Evolutionary conservation across 208 protist genomes (phyloP), one percentile per base, ranked within the genome.

Genomic region (Leishmania turanica): DNA sequence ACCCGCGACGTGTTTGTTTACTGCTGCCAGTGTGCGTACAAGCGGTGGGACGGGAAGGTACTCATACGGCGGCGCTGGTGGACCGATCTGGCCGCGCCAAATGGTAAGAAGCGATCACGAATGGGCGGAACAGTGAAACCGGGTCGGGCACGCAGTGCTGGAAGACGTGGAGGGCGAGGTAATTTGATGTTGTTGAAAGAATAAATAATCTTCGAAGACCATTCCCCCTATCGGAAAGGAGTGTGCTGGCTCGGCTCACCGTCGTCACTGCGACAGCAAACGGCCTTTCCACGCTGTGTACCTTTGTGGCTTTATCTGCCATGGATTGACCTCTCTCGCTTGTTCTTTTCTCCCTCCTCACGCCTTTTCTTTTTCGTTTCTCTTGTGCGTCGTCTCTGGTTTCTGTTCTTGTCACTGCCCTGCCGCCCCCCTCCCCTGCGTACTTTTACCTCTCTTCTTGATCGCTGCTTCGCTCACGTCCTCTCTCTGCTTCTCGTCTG

Each of bases 221-320:
- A 24, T 68, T 21, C 62, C 31, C 31, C 60, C 31, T 40, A 42
- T 40, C 31, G 40, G 11, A 37, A 40, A 34, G 62, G 21, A 68
- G 62, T 40, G 31, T 68, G 15, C 31, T 68, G 66, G 40, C 31
- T 34, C 24, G 42, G 5, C n/a, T 54, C 69, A 31, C 21, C 19
- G 45, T 31, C n/a, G 40, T 37, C 42, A 73, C 24, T 27, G 69
- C 15, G 69, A 53, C 42, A 37, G 69, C 27, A 5, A n/a, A 21
- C 24, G 31, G 0, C 31, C 69, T 73, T 42, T 77, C 40, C 17
- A 34, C 40, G 8, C n/a, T 45, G 19, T 76, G 34, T 76, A 24
- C 9, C 19, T 64, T 65, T 77, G n/a, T 77, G 2, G 7, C 1
- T 47, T 45, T 77, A 34, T 56, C 24, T 77, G 72, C 71, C 75